phyloP scores from a whole-genome alignment of 805 yeast species.

The Pachysolen tannophilus region DNA sequence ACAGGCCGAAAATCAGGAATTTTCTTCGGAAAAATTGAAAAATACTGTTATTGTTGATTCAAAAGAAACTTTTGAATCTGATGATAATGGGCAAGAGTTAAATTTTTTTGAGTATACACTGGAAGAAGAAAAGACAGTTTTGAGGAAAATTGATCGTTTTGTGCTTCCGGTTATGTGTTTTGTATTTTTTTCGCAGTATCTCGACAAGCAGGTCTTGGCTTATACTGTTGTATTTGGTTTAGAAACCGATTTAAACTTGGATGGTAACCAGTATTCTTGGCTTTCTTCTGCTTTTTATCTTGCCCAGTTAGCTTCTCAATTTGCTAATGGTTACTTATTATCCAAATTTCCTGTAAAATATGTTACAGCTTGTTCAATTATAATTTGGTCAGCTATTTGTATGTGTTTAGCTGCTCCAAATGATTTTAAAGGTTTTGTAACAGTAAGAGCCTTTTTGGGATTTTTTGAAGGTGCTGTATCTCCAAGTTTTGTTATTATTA shows the following conservation, averaged over 20 bases:
- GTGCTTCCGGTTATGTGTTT: slow-evolving; percentile 43
- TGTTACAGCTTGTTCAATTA: slow-evolving; percentile 12
- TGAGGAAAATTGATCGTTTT: slow-evolving; percentile 40
- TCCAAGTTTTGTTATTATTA: slow-evolving; percentile 36
- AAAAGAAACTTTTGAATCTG: no score
- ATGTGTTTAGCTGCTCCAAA: slow-evolving; percentile 38
- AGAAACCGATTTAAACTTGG: slow-evolving; percentile 18
- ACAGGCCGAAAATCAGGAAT: no score
- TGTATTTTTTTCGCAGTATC: slow-evolving; percentile 42
- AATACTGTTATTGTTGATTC: no score
- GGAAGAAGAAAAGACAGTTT: slow-evolving; percentile 22
- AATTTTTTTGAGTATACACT: slow-evolving; percentile 15
- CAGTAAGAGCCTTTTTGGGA: slow-evolving; percentile 43
- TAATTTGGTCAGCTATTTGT: slow-evolving; percentile 40
- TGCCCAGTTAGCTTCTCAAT: slow-evolving; percentile 24
- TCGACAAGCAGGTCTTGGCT: slow-evolving; percentile 46
- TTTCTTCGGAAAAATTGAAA: no score
- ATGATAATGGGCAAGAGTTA: no score
- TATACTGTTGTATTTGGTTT: slow-evolving; percentile 19
- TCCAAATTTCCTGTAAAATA: slow-evolving; percentile 27
- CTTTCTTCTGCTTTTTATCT: slow-evolving; percentile 20
- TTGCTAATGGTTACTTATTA: slow-evolving; percentile 33
- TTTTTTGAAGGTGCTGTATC: slow-evolving; percentile 37
- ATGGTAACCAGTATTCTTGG: slow-evolving; percentile 19
- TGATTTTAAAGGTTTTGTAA: slow-evolving; percentile 38